These are phyloP conservation scores for Claviceps digitariae DNA, from an alignment of 2,329 filamentous ascomycete species.

Conservation along the genomic window DNA sequence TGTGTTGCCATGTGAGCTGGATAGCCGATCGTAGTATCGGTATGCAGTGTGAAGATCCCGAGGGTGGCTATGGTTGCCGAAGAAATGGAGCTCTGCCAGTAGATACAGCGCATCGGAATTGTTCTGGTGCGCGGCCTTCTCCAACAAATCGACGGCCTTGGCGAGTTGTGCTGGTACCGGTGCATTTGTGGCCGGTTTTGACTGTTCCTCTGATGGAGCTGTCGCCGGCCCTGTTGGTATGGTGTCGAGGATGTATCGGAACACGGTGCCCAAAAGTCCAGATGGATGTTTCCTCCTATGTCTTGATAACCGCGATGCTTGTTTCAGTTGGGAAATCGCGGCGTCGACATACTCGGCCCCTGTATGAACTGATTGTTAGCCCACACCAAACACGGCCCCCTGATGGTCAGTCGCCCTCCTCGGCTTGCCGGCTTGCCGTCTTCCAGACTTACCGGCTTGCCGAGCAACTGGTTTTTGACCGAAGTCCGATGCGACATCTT, in stretches of 20 bases:
- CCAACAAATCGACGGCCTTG: slow-evolving; percentile 38
- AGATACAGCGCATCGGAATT: slow-evolving; percentile 79
- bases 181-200: slow-evolving; percentile 20
- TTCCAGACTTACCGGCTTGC: slow-evolving; percentile 24
- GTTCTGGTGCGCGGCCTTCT: slow-evolving; percentile 38
- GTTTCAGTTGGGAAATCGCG: slow-evolving; percentile 35
- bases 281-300: slow-evolving; percentile 29
- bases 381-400: too few relatives aligned
- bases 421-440: not conserved
- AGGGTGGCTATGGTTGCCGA: slow-evolving; percentile 84
- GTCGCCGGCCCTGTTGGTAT: slow-evolving; percentile 36
- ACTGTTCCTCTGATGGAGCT: slow-evolving; percentile 26
- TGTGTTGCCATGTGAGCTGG: slow-evolving; percentile 65
- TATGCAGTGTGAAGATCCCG: slow-evolving; percentile 71
- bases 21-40: slow-evolving; percentile 65
- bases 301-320: slow-evolving; percentile 32
- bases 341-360: slow-evolving; percentile 40
- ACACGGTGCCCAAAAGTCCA: slow-evolving; percentile 27
- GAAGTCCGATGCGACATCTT: slow-evolving; percentile 18
- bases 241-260: slow-evolving; percentile 32
- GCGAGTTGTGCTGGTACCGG: slow-evolving; percentile 21
- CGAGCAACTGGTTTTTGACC: slow-evolving; percentile 12
- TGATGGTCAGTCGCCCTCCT: too few relatives aligned
- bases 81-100: slow-evolving; percentile 90
- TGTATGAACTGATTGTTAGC: slow-evolving; percentile 10